A percentile compares a stretch with the other conserved stretches of the same genome.
phyloP scores from a whole-genome alignment of 106 monocot species.

The Phalaenopsis equestris region DNA sequence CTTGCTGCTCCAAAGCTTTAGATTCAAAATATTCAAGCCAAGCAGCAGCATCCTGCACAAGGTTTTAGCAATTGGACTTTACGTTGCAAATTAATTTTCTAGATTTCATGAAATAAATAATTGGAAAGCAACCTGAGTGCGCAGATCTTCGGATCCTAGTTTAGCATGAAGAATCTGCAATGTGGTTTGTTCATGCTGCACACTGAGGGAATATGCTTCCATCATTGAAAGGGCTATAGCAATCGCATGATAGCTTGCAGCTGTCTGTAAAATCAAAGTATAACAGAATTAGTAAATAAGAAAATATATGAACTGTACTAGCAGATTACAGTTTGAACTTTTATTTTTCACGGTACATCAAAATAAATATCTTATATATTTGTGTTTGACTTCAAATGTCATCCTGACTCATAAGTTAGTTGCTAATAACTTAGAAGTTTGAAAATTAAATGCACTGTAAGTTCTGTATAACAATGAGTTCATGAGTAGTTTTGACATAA shows the following conservation, averaged over 20 bases:
- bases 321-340: not conserved
- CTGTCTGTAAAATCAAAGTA: constrained; percentile 48
- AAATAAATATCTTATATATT: not conserved
- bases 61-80: constrained; percentile 1
- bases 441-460: not conserved
- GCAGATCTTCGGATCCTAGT: constrained; percentile 80
- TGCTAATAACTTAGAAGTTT: not conserved
- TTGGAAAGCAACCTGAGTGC: constrained; percentile 59
- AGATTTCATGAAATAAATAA: not conserved
- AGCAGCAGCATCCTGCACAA: constrained; percentile 78
- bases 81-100: not conserved
- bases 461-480: not conserved
- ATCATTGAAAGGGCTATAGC: constrained; percentile 97
- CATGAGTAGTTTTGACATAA: not conserved
- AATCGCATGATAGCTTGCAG: constrained; percentile 96
- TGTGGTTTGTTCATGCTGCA: constrained; percentile 92
- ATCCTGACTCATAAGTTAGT: not conserved
- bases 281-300: not conserved
- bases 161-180: constrained; percentile 77
- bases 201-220: constrained; percentile 85
- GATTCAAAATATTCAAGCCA: constrained; percentile 99
- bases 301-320: not conserved
- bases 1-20: constrained; percentile 86
- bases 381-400: not conserved
- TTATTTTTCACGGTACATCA: not conserved